Conservation (phyloP, 345 rosid genomes). For the Cardamine occulta region DNA sequence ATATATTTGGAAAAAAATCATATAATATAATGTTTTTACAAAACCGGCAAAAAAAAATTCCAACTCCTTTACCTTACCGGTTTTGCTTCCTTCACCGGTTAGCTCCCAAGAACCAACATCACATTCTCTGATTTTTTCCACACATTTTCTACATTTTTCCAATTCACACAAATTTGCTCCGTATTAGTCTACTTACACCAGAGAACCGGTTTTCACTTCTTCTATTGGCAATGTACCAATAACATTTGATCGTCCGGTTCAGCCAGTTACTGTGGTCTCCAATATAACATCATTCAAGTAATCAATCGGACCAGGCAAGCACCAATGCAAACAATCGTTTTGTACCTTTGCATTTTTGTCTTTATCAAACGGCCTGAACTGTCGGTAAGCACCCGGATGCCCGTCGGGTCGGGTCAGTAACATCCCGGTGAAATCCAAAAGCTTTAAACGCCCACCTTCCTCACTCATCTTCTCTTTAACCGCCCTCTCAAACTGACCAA, state of each 20-base stretch:
- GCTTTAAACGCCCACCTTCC: conserved; percentile 58
- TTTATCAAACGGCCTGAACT: conserved; percentile 68
- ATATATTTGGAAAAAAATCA: background rate
- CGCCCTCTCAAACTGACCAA: conserved; percentile 63
- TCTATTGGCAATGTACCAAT: conserved; percentile 6
- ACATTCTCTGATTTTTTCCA: background rate
- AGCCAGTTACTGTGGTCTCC: conserved; percentile 65
- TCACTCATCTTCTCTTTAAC: conserved; percentile 50
- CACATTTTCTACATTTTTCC: background rate
- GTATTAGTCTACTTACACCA: conserved; percentile 6
- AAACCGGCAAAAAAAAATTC: background rate
- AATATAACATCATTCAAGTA: conserved; percentile 83
- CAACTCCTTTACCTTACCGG: conserved; percentile 21
- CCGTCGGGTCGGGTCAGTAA: conserved; percentile 79
- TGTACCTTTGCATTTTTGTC: conserved; percentile 70
- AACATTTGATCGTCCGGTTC: conserved; percentile 21
- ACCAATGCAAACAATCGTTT: conserved; percentile 97
- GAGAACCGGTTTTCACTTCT: conserved; percentile 23
- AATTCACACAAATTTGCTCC: conserved; percentile 28
- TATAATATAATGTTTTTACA: conserved; percentile 6
- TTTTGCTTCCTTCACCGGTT: conserved; percentile 12
- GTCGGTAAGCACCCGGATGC: conserved; percentile 87
- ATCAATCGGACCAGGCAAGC: conserved; percentile 96
- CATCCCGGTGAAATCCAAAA: conserved; percentile 76
- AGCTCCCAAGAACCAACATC: conserved; percentile 14